Evolutionary conservation across 2,329 filamentous ascomycete species (phyloP).

Genomic region (Xylaria sp.): DNA sequence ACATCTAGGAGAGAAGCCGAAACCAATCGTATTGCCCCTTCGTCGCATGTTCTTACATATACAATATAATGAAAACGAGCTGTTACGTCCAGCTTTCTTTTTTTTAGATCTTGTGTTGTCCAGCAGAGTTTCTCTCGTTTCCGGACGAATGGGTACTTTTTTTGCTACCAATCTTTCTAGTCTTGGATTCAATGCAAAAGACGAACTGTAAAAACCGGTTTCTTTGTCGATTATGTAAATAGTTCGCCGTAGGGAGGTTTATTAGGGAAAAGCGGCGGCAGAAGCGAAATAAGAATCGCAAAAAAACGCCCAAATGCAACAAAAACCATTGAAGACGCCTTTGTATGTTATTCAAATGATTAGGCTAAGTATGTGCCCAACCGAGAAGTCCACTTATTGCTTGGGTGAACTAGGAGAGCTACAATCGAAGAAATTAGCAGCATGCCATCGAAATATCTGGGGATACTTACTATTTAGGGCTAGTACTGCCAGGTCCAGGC

Average conservation of each 20-base stretch:
- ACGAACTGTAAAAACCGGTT: constrained; percentile 20
- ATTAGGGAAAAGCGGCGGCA: constrained; percentile 17
- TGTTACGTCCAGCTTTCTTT: constrained; percentile 24
- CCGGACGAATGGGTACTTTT: constrained; percentile 28
- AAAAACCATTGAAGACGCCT: constrained; percentile 41
- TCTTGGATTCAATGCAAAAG: constrained; percentile 30
- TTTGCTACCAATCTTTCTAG: constrained; percentile 33
- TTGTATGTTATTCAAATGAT: constrained; percentile 47
- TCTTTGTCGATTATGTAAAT: constrained; percentile 30
- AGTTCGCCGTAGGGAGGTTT: constrained; percentile 16
- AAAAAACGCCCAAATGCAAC: constrained; percentile 42
- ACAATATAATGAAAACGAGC: constrained; percentile 32
- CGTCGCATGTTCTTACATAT: constrained; percentile 27
- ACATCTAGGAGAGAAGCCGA: constrained; percentile 31
- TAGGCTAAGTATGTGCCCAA: constrained; percentile 20
- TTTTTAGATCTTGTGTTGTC: constrained; percentile 16
- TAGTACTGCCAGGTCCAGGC: constrained; percentile 56
- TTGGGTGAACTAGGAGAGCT: constrained; percentile 52
- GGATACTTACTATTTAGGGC: constrained; percentile 56
- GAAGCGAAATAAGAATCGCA: constrained; percentile 26
- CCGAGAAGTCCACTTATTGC: constrained; percentile 38
- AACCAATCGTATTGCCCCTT: constrained; percentile 18
- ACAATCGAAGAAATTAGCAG: constrained; percentile 34
- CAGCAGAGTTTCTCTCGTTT: constrained; percentile 1
- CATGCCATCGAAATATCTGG: neutral